A percentile compares a stretch with the other conserved stretches of the same genome.
phyloP scores from a whole-genome alignment of 2,329 filamentous ascomycete species.

The Phialocephala sp. region DNA sequence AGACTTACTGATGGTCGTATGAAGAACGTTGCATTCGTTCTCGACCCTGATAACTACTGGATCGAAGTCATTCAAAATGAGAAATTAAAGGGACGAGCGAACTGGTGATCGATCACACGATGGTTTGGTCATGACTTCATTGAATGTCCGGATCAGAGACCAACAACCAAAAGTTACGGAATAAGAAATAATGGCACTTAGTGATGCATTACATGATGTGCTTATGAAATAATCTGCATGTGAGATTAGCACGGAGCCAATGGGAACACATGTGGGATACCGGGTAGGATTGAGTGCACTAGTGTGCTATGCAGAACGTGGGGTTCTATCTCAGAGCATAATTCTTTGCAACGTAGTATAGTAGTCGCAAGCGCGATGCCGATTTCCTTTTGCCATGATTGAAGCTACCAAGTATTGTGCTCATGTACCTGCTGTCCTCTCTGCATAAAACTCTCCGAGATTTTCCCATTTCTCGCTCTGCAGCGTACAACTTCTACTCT shows the following conservation, averaged over 20 bases:
- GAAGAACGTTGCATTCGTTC: conserved; percentile 91
- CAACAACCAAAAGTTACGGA: not conserved
- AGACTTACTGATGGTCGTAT: conserved; percentile 87
- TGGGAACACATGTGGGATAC: not conserved
- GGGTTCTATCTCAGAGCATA: not conserved
- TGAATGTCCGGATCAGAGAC: not conserved
- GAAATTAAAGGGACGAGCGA: conserved; percentile 53
- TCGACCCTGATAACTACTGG: conserved; percentile 88
- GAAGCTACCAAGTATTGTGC: no score
- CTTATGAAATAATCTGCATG: not conserved
- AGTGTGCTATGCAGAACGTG: not conserved
- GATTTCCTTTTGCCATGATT: not conserved
- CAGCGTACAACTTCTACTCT: no score
- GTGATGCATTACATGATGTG: not conserved
- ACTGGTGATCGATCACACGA: conserved; percentile 31
- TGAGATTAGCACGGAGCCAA: not conserved
- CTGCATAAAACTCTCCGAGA: no score
- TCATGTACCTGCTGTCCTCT: no score
- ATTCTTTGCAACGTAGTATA: no score
- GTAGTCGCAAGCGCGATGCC: not conserved
- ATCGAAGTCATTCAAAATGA: conserved; percentile 82
- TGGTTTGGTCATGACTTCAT: not conserved
- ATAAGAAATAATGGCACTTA: not conserved
- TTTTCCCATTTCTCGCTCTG: no score
- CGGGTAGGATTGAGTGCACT: not conserved